phyloP scores from a whole-genome alignment of 768 basidiomycete species.

The Xerocomellus intermedius region DNA sequence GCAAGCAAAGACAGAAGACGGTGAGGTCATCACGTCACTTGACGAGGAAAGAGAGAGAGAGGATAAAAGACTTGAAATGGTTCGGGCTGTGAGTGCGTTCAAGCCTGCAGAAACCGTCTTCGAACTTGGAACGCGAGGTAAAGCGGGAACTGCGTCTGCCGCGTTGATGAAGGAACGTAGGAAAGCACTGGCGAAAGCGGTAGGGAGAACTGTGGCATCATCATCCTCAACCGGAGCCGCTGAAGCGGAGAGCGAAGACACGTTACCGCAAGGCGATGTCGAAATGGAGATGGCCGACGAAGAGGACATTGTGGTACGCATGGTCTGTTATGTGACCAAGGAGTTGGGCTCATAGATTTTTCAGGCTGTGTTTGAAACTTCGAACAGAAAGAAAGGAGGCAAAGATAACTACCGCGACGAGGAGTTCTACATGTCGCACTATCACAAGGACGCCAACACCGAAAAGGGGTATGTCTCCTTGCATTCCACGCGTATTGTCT shows the following conservation, averaged over 20 bases:
- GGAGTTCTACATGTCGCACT: constrained; percentile 90
- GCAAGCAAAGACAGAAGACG: constrained; percentile 37
- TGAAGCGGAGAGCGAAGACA: constrained; percentile 35
- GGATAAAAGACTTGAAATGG: constrained; percentile 59
- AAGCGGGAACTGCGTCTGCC: constrained; percentile 52
- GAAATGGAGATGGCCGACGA: constrained; percentile 75
- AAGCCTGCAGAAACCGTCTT: constrained; percentile 87
- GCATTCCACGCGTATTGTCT: not conserved
- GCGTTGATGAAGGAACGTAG: constrained; percentile 87
- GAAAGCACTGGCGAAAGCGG: constrained; percentile 70
- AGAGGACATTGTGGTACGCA: constrained; percentile 64
- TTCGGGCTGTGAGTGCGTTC: constrained; percentile 79
- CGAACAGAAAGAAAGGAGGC: constrained; percentile 39
- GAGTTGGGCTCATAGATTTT: constrained; percentile 4
- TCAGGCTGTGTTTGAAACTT: constrained; percentile 67
- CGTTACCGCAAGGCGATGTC: constrained; percentile 23
- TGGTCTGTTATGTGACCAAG: constrained; percentile 1
- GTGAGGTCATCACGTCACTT: constrained; percentile 7
- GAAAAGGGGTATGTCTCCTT: constrained; percentile 78
- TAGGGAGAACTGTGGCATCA: constrained; percentile 42
- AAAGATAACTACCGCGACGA: constrained; percentile 66
- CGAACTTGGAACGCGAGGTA: constrained; percentile 78
- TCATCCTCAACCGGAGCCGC: constrained; percentile 32
- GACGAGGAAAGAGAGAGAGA: constrained; percentile 37
- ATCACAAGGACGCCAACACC: constrained; percentile 79